Base-by-base conservation (phyloP, 371 early-diverging fungal species). In the Cokeromyces recurvatus region DNA sequence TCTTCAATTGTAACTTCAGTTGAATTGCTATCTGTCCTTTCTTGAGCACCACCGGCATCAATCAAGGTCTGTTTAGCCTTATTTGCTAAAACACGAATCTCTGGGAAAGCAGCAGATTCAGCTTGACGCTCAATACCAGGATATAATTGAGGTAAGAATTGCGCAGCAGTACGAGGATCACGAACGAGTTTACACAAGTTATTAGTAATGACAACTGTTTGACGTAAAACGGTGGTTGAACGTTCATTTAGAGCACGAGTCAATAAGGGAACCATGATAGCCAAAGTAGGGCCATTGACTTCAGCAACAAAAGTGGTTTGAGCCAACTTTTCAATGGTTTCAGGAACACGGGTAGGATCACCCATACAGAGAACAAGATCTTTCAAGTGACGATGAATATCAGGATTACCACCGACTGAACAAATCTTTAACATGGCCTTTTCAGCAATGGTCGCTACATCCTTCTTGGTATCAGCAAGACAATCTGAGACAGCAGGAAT, bases 291-390 rank as follows among this genome's bases (percentile, higher is more conserved):
- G 27, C 83, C 86, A 46, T 80, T 82, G 55, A 90, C 89, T 56
- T 82, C 84, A 36, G 84, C 83, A 15, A 90, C 89, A 64, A 89
- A 89, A 17, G 90, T 90, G 15, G 87, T 87, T 32, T 80, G 78
- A 1, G 86, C 81, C 17, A 90, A 67, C 53, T 86, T 86, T 47
- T 86, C 82, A 48, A 90, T 79, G 35, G 80, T 78, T 17, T 68
- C 64, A 31, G 84, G 69, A 1, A 87, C 85, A 43, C 81, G 71
- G 12, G 75, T 70, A 7, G 90, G 90, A 45, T 84, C 75, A 29
- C 86, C 86, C 79, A 90, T 86, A 67, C 86, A 85, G 32, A 74
- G 65, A 20, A 86, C 82, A 20, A 88, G 66, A 37, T 81, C 79
- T 51, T 78, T 79, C 31, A 85, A 61, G 55, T 82, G 82, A 14